Evolutionary conservation across 2,329 filamentous ascomycete genomes (phyloP).

Genomic region (Fusarium mexicanum): DNA sequence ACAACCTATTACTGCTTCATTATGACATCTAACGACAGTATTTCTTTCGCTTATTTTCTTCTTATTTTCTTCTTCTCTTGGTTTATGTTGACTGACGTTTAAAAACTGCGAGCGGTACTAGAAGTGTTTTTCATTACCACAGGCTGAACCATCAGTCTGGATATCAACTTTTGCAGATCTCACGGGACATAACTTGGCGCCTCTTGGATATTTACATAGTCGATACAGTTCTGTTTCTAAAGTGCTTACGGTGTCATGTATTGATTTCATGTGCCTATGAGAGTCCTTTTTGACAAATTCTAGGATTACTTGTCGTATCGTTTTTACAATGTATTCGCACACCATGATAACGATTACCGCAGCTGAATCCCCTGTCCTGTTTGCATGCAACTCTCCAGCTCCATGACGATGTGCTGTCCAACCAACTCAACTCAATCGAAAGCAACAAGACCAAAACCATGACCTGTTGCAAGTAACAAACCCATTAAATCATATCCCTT

Average conservation of each 20-base stretch:
- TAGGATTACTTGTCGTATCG: not conserved
- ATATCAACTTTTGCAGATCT: conserved; percentile 1
- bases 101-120: not conserved
- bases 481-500: not conserved
- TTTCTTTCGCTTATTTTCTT: not conserved
- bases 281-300: not conserved
- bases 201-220: not conserved
- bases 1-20: not conserved
- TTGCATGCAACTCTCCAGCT: not conserved
- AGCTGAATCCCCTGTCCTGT: not conserved
- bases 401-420: not conserved
- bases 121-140: not conserved
- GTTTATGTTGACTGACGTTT: not conserved
- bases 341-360: not conserved
- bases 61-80: not conserved
- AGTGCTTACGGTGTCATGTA: not conserved
- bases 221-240: not conserved
- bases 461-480: not conserved
- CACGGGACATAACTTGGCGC: conserved; percentile 29
- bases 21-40: conserved; percentile 24
- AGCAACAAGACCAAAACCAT: not conserved
- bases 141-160: not conserved
- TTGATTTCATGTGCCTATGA: not conserved
- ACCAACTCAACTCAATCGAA: not conserved
- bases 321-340: not conserved